phyloP scores from a whole-genome alignment of 2,329 filamentous ascomycete species.

The Aspergillus phoenicis region DNA sequence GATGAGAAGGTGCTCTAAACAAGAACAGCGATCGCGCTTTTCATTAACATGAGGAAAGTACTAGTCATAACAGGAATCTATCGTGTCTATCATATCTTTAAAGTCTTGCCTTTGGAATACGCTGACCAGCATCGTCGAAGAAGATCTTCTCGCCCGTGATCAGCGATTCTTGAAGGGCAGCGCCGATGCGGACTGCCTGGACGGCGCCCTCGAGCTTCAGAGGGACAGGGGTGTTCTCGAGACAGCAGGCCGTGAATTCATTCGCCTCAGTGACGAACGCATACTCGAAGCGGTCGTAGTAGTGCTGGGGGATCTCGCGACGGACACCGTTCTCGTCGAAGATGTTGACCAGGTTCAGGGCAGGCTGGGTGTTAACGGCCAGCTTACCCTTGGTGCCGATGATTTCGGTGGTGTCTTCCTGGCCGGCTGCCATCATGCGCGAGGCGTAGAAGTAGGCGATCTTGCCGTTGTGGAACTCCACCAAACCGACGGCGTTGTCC shows the following conservation, averaged over 20 bases:
- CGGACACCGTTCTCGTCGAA: slow-evolving; percentile 58
- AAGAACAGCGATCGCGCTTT: neutral
- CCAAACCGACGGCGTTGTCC: slow-evolving; percentile 65
- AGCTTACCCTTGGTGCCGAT: slow-evolving; percentile 69
- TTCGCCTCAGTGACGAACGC: slow-evolving; percentile 67
- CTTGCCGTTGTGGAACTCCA: slow-evolving; percentile 66
- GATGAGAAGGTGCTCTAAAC: neutral
- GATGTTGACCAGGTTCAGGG: slow-evolving; percentile 58
- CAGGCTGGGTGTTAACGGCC: slow-evolving; percentile 62
- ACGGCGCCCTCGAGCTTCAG: slow-evolving; percentile 62
- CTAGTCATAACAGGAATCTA: neutral
- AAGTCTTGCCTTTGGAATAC: slow-evolving; percentile 38
- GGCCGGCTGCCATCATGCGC: slow-evolving; percentile 69
- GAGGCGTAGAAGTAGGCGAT: slow-evolving; percentile 67
- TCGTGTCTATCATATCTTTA: slow-evolving; percentile 8
- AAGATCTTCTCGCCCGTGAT: slow-evolving; percentile 58
- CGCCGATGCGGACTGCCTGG: slow-evolving; percentile 60
- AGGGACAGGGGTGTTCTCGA: slow-evolving; percentile 59
- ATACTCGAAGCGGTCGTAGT: slow-evolving; percentile 66
- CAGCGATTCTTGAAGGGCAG: slow-evolving; percentile 61
- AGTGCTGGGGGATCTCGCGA: slow-evolving; percentile 63
- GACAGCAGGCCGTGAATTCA: slow-evolving; percentile 62
- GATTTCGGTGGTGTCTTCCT: slow-evolving; percentile 69
- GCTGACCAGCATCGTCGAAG: slow-evolving; percentile 59
- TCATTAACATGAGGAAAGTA: neutral